Evolutionary conservation across 2,329 filamentous ascomycete species (phyloP).

Genomic region (Colletotrichum sublineola): DNA sequence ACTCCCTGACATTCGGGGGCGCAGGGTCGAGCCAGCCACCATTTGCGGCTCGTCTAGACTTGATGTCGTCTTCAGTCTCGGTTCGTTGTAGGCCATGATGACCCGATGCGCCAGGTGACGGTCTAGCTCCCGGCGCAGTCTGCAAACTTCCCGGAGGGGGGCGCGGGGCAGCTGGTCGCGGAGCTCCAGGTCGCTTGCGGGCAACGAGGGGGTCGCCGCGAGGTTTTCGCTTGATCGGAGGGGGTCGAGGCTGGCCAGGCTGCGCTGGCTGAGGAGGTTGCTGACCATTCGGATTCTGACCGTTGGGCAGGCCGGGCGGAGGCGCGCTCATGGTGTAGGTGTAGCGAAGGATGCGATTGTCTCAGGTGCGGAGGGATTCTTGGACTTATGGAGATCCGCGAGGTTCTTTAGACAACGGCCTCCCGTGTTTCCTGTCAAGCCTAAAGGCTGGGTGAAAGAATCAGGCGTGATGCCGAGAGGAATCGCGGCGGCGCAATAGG

Average conservation of each 20-base stretch:
- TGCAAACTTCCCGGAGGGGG: conserved; percentile 46
- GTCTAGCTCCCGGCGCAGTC: conserved; percentile 40
- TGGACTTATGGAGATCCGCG: too few relatives aligned
- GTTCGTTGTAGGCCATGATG: conserved; percentile 38
- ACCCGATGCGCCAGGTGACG: conserved; percentile 28
- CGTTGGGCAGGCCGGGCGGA: conserved; percentile 51
- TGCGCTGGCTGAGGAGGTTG: conserved; percentile 34
- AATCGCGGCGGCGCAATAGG: conserved; percentile 12
- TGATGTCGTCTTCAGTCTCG: conserved; percentile 46
- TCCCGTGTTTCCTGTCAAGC: background rate
- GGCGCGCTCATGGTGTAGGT: conserved; percentile 59
- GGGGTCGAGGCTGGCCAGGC: conserved; percentile 49
- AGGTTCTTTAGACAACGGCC: background rate
- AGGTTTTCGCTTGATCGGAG: conserved; percentile 59
- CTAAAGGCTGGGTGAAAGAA: background rate
- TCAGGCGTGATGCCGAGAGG: conserved; percentile 4
- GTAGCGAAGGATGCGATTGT: background rate
- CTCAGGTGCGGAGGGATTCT: background rate
- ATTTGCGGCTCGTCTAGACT: conserved; percentile 48
- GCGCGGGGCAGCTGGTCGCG: conserved; percentile 47
- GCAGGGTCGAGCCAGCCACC: conserved; percentile 71
- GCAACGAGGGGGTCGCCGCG: conserved; percentile 75
- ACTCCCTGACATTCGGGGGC: conserved; percentile 57
- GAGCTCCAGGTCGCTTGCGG: conserved; percentile 64
- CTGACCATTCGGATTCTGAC: conserved; percentile 50